Evolutionary conservation across 208 protist genomes (phyloP), one percentile per base, ranked within the genome.

Genomic region (Crithidia sp.): DNA sequence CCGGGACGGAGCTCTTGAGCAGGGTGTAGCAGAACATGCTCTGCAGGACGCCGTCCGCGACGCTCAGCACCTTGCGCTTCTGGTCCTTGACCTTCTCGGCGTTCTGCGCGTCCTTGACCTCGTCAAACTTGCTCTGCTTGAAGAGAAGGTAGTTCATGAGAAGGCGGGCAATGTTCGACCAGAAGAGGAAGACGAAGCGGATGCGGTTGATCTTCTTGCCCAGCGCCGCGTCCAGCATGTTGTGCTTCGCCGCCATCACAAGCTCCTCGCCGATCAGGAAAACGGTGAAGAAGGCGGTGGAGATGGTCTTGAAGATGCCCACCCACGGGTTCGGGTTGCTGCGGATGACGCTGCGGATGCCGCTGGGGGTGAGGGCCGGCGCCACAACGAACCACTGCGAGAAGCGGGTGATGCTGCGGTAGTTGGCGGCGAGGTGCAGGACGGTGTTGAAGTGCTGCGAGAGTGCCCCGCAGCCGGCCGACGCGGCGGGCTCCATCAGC

Each of bases 181-280:
- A 96, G 79, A 96, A 96, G 66, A 96, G 76, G 74, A 89, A 91
- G 50, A 93, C 83, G 52, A 90, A 89, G 57, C 88, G 86, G 41
- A 94, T 76, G 73, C 86, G 83, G 67, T 87, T 90, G 55, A 84
- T 74, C 65, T 82, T 81, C 57, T 82, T 79, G 40, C 72, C 84
- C 28, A 85, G 54, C 0, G 36, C 64, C 4, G 63, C 49, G 41
- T 74, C 59, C 28, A 90, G 28, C 50, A 92, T 89, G 53, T 81
- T 76, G 52, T 79, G 55, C 71, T 85, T 92, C 28, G 86, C 63
- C 2, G 86, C 77, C n/a, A 96, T 64, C 52, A 79, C 73, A n/a
- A 92, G 63, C 82, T 94, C 89, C 77, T 96, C 91, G 17, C 82
- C 83, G 43, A 91, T 56, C 55, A 94, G 83, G 71, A 92, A 96